Percentiles rank a stretch among this genome's conserved stretches.
Evolutionary conservation across 495 filamentous ascomycete genomes (phyloP).

Genomic region (Penicillium cosmopolitanum): DNA sequence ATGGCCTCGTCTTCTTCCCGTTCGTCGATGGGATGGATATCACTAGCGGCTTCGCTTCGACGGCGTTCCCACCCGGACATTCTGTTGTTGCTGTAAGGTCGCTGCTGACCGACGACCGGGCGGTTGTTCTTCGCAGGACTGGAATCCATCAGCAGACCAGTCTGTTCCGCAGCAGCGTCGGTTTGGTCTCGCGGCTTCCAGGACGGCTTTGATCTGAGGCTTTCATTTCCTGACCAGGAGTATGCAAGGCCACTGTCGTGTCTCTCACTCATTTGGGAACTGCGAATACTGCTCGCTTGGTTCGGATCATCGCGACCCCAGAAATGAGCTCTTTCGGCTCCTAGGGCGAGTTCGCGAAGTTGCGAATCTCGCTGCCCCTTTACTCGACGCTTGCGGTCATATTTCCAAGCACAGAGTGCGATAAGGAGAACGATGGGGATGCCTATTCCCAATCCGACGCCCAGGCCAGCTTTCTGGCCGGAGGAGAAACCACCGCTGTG

Average conservation of each 20-base stretch:
- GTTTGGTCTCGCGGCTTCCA: slow-evolving; percentile 31
- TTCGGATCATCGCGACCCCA: slow-evolving; percentile 41
- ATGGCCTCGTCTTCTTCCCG: slow-evolving; percentile 64
- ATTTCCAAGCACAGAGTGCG: slow-evolving; percentile 59
- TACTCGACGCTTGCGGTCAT: slow-evolving; percentile 53
- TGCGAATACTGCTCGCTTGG: slow-evolving; percentile 43
- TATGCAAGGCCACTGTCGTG: slow-evolving; percentile 30
- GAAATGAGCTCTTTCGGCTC: slow-evolving; percentile 50
- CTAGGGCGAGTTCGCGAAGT: slow-evolving; percentile 54
- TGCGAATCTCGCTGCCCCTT: slow-evolving; percentile 54
- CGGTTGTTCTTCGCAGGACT: slow-evolving; percentile 54
- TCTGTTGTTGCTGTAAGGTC: slow-evolving; percentile 27
- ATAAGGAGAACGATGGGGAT: slow-evolving; percentile 56
- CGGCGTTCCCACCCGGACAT: slow-evolving; percentile 45
- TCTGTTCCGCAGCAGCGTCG: slow-evolving; percentile 51
- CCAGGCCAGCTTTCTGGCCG: slow-evolving; percentile 65
- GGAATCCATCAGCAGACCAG: slow-evolving; percentile 58
- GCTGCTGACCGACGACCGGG: slow-evolving; percentile 24
- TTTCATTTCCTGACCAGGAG: slow-evolving; percentile 43
- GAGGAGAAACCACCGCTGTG: slow-evolving; percentile 26
- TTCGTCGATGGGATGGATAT: slow-evolving; percentile 71
- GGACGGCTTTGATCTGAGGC: slow-evolving; percentile 23
- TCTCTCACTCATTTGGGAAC: slow-evolving; percentile 34
- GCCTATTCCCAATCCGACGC: slow-evolving; percentile 74
- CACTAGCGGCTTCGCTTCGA: slow-evolving; percentile 49